Evolutionary conservation across 768 basidiomycete genomes (phyloP).

Genomic region (Sutorius australiensis): DNA sequence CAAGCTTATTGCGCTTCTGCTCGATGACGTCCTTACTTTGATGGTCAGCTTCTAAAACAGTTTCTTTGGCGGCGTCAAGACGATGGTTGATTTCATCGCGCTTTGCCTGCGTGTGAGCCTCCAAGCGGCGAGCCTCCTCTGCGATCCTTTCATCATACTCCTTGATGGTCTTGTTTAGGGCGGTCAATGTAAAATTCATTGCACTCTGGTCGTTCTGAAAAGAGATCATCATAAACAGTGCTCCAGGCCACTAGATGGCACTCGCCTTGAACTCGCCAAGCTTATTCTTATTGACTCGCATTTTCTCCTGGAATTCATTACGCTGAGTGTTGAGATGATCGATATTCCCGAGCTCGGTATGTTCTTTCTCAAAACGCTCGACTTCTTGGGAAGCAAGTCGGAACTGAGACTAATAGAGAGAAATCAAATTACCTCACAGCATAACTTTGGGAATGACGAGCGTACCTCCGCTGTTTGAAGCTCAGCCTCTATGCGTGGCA

Average conservation of each 20-base stretch:
- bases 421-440: not conserved
- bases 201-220: constrained; percentile 47
- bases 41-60: constrained; percentile 38
- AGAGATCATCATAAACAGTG: constrained; percentile 1
- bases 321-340: constrained; percentile 42
- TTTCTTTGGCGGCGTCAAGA: constrained; percentile 44
- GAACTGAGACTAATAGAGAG: constrained; percentile 30
- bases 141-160: constrained; percentile 45
- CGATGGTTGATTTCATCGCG: constrained; percentile 54
- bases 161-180: constrained; percentile 31
- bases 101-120: constrained; percentile 55
- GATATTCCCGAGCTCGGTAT: constrained; percentile 42
- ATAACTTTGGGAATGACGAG: not conserved
- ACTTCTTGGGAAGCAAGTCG: constrained; percentile 35
- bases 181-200: constrained; percentile 43
- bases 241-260: not conserved
- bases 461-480: constrained; percentile 39
- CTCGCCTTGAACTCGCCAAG: constrained; percentile 46
- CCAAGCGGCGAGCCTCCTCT: constrained; percentile 52
- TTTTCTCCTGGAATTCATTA: constrained; percentile 35
- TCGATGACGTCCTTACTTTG: constrained; percentile 27
- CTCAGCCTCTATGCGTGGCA: constrained; percentile 40
- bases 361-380: constrained; percentile 36
- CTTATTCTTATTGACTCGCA: constrained; percentile 44
- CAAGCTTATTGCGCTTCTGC: constrained; percentile 32